Conservation (phyloP, 2,329 filamentous ascomycete species). For the Alternaria viburni region DNA sequence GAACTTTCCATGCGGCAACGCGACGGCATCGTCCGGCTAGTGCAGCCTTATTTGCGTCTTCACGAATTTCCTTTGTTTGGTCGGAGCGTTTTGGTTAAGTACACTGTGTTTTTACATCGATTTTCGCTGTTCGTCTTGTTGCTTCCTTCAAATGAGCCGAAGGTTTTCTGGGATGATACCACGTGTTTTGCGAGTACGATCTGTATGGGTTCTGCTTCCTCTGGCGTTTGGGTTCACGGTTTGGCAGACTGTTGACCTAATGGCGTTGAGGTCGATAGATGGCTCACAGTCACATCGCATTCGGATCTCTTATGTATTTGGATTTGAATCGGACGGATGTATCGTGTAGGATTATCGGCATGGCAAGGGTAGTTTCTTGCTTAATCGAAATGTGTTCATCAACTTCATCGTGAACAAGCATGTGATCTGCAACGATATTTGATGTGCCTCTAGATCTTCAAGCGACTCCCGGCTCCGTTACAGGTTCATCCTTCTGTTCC, state of each 20-base stretch:
- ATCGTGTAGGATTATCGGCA: constrained; percentile 28
- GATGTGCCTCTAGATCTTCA: background rate
- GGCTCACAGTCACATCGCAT: constrained; percentile 13
- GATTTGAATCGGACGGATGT: background rate
- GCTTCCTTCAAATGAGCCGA: constrained; percentile 14
- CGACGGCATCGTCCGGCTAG: constrained; percentile 6
- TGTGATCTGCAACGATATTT: background rate
- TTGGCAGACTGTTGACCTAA: constrained; percentile 17
- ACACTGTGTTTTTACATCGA: constrained; percentile 4
- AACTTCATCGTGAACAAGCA: background rate
- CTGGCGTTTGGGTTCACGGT: constrained; percentile 31
- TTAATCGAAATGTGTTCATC: constrained; percentile 15
- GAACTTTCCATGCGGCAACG: constrained; percentile 12
- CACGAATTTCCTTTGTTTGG: constrained; percentile 11
- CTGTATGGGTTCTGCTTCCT: constrained; percentile 26
- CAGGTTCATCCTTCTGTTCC: constrained; percentile 7
- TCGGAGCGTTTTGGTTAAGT: constrained; percentile 7
- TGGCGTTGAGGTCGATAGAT: constrained; percentile 24
- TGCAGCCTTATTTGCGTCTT: constrained; percentile 5
- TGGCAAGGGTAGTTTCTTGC: constrained; percentile 6
- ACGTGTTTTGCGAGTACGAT: constrained; percentile 30
- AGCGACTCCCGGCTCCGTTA: background rate
- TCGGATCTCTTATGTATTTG: constrained; percentile 11
- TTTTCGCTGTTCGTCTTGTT: constrained; percentile 17
- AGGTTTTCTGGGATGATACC: constrained; percentile 42